Evolutionary conservation across 1,284 basidiomycete species (phyloP), one percentile per base, ranked within the genome.

Genomic region (Cutaneotrichosporon sp.): DNA sequence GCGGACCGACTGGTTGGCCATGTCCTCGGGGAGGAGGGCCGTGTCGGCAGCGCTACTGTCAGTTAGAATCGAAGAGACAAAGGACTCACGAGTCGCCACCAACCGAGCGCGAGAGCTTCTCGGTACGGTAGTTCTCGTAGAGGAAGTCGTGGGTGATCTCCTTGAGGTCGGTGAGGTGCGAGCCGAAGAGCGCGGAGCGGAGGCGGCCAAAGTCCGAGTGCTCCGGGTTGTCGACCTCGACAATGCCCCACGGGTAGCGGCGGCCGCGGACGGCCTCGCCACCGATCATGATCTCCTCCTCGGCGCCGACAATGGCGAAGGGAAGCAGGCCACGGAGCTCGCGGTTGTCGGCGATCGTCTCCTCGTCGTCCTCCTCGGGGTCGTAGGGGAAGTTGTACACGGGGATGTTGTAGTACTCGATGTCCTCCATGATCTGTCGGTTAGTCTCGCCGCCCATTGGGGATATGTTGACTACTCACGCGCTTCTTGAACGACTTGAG

Each of bases 311-410:
- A 71, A 99, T 91, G 20, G 97, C 93, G 78, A 99, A 99, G 0
- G 97, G 97, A 78, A 98, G 85, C 56, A 97, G 83, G 9, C 89
- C 87, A 58, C 94, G 86, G 61, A 97, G 87, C 78, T 95, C 93
- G 73, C 89, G 90, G 83, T 99, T 99, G 81, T 99, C 97, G 72
- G 91, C 89, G 67, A 99, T 95, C 4, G 95, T 98, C 74, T 99
- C 97, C 76, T 98, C 95, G 77, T 99, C 97, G 74, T 99, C 92
- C 81, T 99, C 97, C 80, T 99, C 97, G 24, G 94, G 89, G 72
- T 99, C 97, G 79, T 97, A 99, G 0, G 97, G 97, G 86, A 99
- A 99, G 83, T 99, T 99, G 85, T 99, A 99, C 50, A 99, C 90
- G 7, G 97, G 95, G 71, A 99, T 99, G 69, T 90, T 89, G 77